Evolutionary conservation across 257 asterid genomes (phyloP).

Genomic region (Gardenia jasminoides): DNA sequence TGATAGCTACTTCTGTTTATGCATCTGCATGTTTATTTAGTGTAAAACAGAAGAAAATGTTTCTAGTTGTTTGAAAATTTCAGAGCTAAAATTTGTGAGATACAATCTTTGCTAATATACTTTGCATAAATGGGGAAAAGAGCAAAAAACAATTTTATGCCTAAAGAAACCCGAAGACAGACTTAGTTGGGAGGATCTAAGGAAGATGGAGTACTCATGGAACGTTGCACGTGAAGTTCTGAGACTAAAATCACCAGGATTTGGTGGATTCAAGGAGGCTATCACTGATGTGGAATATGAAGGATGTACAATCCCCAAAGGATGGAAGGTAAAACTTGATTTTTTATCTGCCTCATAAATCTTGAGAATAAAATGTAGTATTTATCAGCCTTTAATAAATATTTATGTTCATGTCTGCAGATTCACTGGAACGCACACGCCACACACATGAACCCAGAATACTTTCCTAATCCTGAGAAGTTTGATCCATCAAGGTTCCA

Average conservation of each 20-base stretch:
- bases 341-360: no score
- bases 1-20: background rate
- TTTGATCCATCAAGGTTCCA: background rate
- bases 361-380: no score
- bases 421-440: background rate
- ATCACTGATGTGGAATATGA: background rate
- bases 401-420: background rate
- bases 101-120: background rate
- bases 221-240: background rate
- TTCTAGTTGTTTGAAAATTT: no score
- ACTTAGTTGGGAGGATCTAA: background rate
- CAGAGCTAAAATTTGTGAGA: no score
- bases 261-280: background rate
- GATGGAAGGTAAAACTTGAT: background rate
- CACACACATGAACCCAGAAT: background rate
- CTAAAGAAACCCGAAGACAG: background rate
- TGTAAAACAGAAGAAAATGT: no score
- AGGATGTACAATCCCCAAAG: constrained; percentile 10
- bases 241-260: background rate
- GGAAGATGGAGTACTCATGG: constrained; percentile 11
- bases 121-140: background rate
- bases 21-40: no score
- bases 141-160: background rate
- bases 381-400: no score
- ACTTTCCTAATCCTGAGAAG: background rate